Conservation (phyloP, 23 red algal genomes). For the Gracilaria caudata region DNA sequence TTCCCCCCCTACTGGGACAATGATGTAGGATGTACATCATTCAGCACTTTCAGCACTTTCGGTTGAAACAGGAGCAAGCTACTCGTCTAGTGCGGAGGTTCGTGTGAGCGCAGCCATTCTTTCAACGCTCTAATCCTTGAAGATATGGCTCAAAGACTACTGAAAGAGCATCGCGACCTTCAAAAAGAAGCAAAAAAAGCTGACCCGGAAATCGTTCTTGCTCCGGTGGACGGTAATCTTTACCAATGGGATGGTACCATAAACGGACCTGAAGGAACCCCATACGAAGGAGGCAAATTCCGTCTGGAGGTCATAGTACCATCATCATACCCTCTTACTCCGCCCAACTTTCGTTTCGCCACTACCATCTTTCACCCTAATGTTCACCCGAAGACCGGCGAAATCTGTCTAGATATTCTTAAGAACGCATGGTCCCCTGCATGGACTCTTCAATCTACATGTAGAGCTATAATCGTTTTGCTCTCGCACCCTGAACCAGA, state of each 20-base stretch:
- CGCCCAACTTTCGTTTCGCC: conserved; percentile 85
- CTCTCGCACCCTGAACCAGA: conserved; percentile 92
- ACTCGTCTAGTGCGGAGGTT: too few relatives aligned
- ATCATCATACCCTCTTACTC: conserved; percentile 84
- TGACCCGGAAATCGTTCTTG: conserved; percentile 80
- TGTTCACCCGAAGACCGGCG: conserved; percentile 95
- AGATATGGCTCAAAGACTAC: conserved; percentile 73
- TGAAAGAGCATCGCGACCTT: conserved; percentile 91
- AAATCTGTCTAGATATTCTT: conserved; percentile 97
- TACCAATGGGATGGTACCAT: conserved; percentile 79
- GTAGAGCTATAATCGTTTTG: conserved; percentile 90
- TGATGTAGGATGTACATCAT: too few relatives aligned
- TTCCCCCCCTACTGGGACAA: too few relatives aligned
- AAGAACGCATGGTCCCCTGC: conserved; percentile 96
- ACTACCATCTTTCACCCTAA: conserved; percentile 98
- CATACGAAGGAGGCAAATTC: conserved; percentile 87
- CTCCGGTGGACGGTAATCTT: conserved; percentile 83
- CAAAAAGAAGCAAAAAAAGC: conserved; percentile 66
- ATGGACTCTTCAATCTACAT: conserved; percentile 94
- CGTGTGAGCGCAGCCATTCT: not conserved
- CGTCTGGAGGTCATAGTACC: conserved; percentile 77
- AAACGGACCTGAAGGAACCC: conserved; percentile 87
- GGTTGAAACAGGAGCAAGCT: too few relatives aligned
- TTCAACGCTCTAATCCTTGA: not conserved
- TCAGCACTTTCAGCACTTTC: too few relatives aligned